A percentile compares a stretch with the other conserved stretches of the same genome.
Conservation (phyloP, 331 rosid species). For the Malus hybrid region DNA sequence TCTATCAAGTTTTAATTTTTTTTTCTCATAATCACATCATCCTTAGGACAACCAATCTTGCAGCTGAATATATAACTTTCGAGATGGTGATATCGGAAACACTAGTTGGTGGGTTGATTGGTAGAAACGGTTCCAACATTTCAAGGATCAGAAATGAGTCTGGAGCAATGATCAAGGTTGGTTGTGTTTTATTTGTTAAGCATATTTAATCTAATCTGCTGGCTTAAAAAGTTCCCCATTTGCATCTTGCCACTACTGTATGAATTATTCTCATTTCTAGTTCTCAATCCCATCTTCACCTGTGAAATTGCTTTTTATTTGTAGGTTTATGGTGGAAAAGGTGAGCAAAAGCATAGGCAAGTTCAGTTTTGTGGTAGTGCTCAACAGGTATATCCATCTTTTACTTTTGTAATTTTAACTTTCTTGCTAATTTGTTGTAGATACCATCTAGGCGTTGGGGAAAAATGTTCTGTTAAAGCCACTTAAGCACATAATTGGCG, state of each 20-base stretch:
- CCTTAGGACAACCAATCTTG: conserved; percentile 99
- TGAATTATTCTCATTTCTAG: neutral
- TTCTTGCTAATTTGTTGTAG: neutral
- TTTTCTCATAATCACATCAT: conserved; percentile 86
- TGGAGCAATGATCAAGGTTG: conserved; percentile 91
- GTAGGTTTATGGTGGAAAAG: conserved; percentile 95
- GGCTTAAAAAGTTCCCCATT: neutral
- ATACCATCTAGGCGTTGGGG: neutral
- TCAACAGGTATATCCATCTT: conserved; percentile 48
- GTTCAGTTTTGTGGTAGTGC: conserved; percentile 83
- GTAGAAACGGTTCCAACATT: conserved; percentile 79
- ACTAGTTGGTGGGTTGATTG: conserved; percentile 92
- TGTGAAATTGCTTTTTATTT: neutral
- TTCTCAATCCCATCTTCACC: neutral
- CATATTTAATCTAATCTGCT: neutral
- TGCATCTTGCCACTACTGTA: neutral
- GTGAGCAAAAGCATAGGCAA: conserved; percentile 79
- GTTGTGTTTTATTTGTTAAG: conserved; percentile 5
- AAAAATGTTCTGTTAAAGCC: neutral
- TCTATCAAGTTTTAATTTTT: conserved; percentile 62
- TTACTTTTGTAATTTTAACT: neutral
- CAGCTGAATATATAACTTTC: conserved; percentile 95
- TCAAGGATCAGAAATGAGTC: conserved; percentile 89
- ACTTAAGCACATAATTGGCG: neutral
- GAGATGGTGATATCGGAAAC: conserved; percentile 97